Base-by-base conservation (phyloP, 139 green algal genomes). In the Chlamydomonas schloesseri region DNA sequence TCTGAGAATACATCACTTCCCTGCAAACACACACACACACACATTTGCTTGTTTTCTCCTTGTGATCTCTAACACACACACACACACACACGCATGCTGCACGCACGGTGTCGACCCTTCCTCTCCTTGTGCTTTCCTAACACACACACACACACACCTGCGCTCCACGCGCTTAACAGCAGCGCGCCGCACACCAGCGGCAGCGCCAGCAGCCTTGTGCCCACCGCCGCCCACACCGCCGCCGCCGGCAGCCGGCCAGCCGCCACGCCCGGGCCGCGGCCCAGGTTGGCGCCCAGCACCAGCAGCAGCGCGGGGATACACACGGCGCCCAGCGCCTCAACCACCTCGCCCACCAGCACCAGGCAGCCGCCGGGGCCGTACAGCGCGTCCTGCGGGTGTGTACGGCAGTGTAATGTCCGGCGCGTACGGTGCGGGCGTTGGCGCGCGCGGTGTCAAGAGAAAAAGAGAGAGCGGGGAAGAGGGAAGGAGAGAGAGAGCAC, bases 211-310 rank as follows among this genome's bases (percentile, higher is more conserved):
- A 90, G 74, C 57, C 89, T 87, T 13, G 47, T 78, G 0, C 80
- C 55, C 26, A 87, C 76, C 10, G 75, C 71, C 53, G 65, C 73
- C 24, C 76, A 46, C 24, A 87, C 29, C 11, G 36, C 67, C 9
- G 60, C 37, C 31, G 36, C 20, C 17, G 83, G 87, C 47, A 91
- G 79, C 8, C 46, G 58, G 64, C 73, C 65, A 0, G 62, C 64
- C 23, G 79, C 79, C 77, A 73, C 62, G 8, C 62, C 77, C 20
- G 62, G 77, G 1, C 77, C 62, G 23, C 29, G 62, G 23, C 75
- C 69, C 78, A 94, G 85, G 83, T 94, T 94, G 62, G 88, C 88
- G 6, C 91, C 91, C 55, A 94, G 88, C 70, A 92, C 87, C 73
- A 94, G 70, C 58, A 94, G 90, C n/a, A 94, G 69, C n/a, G n/a